Base-by-base conservation (phyloP, 768 basidiomycete genomes). In the Lentinula guzmanii region DNA sequence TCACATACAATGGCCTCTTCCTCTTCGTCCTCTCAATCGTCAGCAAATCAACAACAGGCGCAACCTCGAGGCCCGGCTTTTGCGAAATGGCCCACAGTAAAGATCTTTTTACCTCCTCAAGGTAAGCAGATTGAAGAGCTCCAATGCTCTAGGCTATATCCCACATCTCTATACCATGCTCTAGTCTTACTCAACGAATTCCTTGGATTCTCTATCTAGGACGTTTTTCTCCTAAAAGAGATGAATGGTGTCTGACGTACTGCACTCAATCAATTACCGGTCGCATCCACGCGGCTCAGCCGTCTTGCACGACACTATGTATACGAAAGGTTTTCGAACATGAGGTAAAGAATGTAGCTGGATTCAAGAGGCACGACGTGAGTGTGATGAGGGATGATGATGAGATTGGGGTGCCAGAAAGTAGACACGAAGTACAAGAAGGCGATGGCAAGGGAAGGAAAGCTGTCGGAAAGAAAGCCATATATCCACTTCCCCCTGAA, bases 261-360 rank as follows among this genome's bases (percentile, higher is more conserved):
- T 84, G 84, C 65, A 77, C 82, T 2, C 87, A 89, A 72, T 78
- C 77, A 21, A 73, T 85, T 50, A 77, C 71, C 18, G 83, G 85
- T 46, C 79, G 86, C 42, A 72, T 79, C 7, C 74, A 83, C 61
- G 70, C 70, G 52, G 76, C 79, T 42, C 76, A 81, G 51, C 86
- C 87, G 3, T 74, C 73, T 59, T 87, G 86, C 66, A 77, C 81
- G 52, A 54, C 61, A 5, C 7, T 61, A 21, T 87, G 86, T 67
- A 73, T 89, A 55, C 85, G 87, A 60, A 84, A 81, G 65, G 82
- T 89, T 65, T 85, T 86, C 66, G 79, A 84, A 1, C 86, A 87
- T 68, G 87, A 89, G 74, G 79, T 89, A 64, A 78, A 75, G 66
- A 84, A 81, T 67, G 72, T 79, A 58, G 51, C 79, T 18, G 67